phyloP scores from a whole-genome alignment of 2,329 filamentous ascomycete species.

The Fusarium protoensiforme region DNA sequence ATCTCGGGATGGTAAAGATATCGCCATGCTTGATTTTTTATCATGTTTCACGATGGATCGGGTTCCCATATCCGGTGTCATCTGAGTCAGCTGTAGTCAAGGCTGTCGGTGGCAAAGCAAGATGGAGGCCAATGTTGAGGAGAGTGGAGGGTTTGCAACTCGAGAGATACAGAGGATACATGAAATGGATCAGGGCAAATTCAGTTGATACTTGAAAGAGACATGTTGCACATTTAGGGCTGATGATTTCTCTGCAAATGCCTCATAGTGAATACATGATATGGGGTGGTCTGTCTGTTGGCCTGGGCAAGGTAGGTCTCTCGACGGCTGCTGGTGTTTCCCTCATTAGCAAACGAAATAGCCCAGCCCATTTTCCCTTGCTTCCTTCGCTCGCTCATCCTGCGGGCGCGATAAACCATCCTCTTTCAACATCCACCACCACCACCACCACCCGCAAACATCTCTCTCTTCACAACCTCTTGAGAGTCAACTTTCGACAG shows the following conservation, averaged over 20 bases:
- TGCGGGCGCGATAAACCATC: slow-evolving; percentile 13
- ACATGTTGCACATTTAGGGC: not conserved
- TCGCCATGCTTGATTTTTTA: not conserved
- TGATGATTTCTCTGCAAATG: not conserved
- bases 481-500: not conserved
- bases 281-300: slow-evolving; percentile 19
- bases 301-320: slow-evolving; percentile 7
- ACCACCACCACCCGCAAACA: slow-evolving; percentile 6
- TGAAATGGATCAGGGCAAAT: not conserved
- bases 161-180: slow-evolving; percentile 3
- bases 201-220: not conserved
- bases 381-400: slow-evolving; percentile 4
- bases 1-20: not conserved
- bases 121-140: slow-evolving; percentile 4
- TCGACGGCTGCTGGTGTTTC: slow-evolving; percentile 29
- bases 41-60: not conserved
- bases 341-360: slow-evolving; percentile 20
- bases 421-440: slow-evolving; percentile 10
- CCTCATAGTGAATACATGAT: slow-evolving; percentile 1
- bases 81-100: slow-evolving; percentile 36
- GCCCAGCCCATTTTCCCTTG: slow-evolving; percentile 24
- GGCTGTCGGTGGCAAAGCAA: slow-evolving; percentile 31
- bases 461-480: not conserved
- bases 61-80: slow-evolving; percentile 2
- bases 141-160: slow-evolving; percentile 16